Percentiles rank a stretch among this genome's conserved stretches.
Conservation (phyloP, 2,329 filamentous ascomycete species). For the Sporothrix humicola region DNA sequence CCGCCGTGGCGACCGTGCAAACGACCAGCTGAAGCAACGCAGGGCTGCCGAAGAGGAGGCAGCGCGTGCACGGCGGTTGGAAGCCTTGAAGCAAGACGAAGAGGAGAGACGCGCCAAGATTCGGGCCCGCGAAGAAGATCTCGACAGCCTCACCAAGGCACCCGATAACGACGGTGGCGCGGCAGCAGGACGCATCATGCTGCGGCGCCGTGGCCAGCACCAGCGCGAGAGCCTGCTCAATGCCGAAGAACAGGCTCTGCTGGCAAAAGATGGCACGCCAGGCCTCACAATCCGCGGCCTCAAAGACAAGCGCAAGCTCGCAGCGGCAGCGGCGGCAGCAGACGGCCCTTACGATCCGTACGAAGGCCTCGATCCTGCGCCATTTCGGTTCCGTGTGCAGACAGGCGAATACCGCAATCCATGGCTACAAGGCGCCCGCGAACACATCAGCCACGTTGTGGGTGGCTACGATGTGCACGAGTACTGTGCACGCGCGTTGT, state of each 20-base stretch:
- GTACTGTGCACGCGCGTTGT: slow-evolving; percentile 79
- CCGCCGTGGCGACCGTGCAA: slow-evolving; percentile 56
- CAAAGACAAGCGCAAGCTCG: slow-evolving; percentile 61
- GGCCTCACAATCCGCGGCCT: slow-evolving; percentile 77
- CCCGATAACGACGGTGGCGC: slow-evolving; percentile 49
- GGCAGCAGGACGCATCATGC: slow-evolving; percentile 64
- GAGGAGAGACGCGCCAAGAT: slow-evolving; percentile 69
- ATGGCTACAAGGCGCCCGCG: slow-evolving; percentile 70
- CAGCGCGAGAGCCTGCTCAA: slow-evolving; percentile 44
- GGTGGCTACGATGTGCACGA: slow-evolving; percentile 85
- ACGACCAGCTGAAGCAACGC: slow-evolving; percentile 58
- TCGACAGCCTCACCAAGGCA: slow-evolving; percentile 71
- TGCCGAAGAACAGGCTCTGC: slow-evolving; percentile 50
- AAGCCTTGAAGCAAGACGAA: slow-evolving; percentile 70
- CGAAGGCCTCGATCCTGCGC: slow-evolving; percentile 71
- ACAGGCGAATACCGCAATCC: slow-evolving; percentile 72
- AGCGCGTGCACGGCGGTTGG: slow-evolving; percentile 65
- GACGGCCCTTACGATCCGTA: slow-evolving; percentile 88
- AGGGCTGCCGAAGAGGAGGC: slow-evolving; percentile 71
- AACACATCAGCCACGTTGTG: slow-evolving; percentile 69
- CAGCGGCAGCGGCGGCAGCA: slow-evolving; percentile 46
- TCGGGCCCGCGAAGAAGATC: slow-evolving; percentile 69
- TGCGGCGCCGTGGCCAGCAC: slow-evolving; percentile 73
- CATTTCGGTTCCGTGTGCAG: slow-evolving; percentile 72
- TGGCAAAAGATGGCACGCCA: slow-evolving; percentile 40